phyloP scores from a whole-genome alignment of 75 land plant species.

The Pinus taeda region DNA sequence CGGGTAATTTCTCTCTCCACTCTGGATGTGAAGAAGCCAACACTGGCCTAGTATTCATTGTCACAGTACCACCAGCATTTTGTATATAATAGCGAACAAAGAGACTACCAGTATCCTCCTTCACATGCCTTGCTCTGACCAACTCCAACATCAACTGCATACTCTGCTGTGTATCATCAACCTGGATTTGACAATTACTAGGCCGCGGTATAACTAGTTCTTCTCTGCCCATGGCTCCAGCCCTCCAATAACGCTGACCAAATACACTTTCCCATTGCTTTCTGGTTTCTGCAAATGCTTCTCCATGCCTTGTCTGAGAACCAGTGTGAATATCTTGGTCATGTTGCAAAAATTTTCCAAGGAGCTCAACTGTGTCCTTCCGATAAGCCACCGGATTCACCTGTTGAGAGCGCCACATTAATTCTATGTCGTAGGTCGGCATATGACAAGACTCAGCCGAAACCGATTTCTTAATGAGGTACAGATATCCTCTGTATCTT shows the following conservation, averaged over 20 bases:
- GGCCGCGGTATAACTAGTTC: no score
- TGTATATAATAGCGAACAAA: no score
- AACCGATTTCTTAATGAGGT: constrained; percentile 14
- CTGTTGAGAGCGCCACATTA: constrained; percentile 48
- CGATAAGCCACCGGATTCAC: constrained; percentile 16
- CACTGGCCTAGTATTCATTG: background rate
- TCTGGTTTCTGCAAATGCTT: no score
- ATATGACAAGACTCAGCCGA: constrained; percentile 12
- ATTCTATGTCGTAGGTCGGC: constrained; percentile 39
- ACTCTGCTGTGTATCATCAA: no score
- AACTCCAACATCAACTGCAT: no score
- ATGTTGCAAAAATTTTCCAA: constrained; percentile 31
- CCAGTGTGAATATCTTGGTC: constrained; percentile 39
- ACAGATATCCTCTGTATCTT: constrained; percentile 34
- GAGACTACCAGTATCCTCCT: no score
- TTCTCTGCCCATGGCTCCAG: no score
- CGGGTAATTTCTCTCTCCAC: constrained; percentile 7
- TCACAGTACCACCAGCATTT: no score
- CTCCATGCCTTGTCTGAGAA: constrained; percentile 58
- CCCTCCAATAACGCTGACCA: no score
- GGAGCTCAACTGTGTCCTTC: constrained; percentile 12
- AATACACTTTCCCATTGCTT: no score
- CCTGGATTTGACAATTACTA: no score
- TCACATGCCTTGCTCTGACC: no score
- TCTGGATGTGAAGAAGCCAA: background rate